Base-by-base conservation (phyloP, 345 rosid species). In the Streptanthus diversifolius region DNA sequence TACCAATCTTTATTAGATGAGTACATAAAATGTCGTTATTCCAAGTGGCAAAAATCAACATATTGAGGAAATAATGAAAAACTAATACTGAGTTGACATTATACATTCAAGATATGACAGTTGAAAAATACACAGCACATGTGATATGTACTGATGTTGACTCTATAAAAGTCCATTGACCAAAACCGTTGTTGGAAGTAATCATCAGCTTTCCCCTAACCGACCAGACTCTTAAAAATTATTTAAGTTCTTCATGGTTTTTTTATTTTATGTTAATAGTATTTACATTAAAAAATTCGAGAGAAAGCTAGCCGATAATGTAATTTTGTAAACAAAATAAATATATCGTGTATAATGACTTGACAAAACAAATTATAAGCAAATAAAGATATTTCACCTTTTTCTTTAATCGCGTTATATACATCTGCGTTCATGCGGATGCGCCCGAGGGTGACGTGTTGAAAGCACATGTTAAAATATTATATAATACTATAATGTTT, bases 161-260 rank as follows among this genome's bases (percentile, higher is more conserved):
- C 52, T 18, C 35, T 47, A 32, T 32, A 33, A 51, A 51, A 61
- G 70, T 75, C 35, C 33, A 68, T 76, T 76, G 80, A 76, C 80
- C 59, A 55, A 70, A 69, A 63, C 71, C 51, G 70, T 70, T 69
- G 70, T 70, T 69, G 71, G 66, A 76, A 63, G 75, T 76, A 69
- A 70, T 76, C 80, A 76, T 70, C 65, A 69, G 43, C 60, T 64
- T 63, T 76, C 17, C 59, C 59, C 66, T 70, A 69, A 76, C 75
- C 71, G 79, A 76, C 75, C 70, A 70, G 44, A 55, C 64, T 68
- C 74, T 33, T 41, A 7, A 13, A 62, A 17, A 8, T 1, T 14
- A 5, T 14, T 6, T 5, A 15, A 14, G 39, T 40, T 11, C 6
- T 22, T 40, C 11, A 2, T 70, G 36, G 7, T n/a, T 27, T 11